These are phyloP conservation scores for Echeveria elegans DNA, from an alignment of 164 flowering plant species.

Conservation along the genomic window DNA sequence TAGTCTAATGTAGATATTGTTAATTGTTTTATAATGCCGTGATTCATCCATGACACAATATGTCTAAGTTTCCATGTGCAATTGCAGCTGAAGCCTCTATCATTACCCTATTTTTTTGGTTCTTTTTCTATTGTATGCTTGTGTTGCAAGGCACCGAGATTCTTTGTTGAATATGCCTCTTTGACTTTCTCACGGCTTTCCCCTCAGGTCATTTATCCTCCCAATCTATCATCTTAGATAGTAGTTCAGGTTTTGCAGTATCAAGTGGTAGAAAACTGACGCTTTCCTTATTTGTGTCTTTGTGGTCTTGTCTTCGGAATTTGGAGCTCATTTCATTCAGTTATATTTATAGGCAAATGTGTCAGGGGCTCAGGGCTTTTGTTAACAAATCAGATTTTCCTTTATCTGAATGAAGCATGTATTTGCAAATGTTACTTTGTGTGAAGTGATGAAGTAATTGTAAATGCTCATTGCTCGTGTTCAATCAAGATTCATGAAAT, in stretches of 20 bases:
- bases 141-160: background rate
- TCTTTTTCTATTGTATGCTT: slow-evolving; percentile 1
- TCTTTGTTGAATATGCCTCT: background rate
- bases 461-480: background rate
- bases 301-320: background rate
- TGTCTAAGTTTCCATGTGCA: background rate
- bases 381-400: background rate
- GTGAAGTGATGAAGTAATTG: background rate
- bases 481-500: background rate
- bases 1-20: too few relatives aligned
- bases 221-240: too few relatives aligned
- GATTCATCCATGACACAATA: background rate
- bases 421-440: background rate
- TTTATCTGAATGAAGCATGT: background rate
- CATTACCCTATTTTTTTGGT: too few relatives aligned
- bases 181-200: background rate
- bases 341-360: background rate
- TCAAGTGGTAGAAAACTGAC: background rate
- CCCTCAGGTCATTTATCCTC: background rate
- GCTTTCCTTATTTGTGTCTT: background rate
- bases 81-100: background rate
- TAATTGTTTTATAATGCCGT: background rate
- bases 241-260: background rate
- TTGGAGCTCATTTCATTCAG: background rate
- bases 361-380: background rate